Percentiles rank a stretch among this genome's conserved stretches.
phyloP scores from a whole-genome alignment of 2,329 filamentous ascomycete species.

The Apiospora saccharicola region DNA sequence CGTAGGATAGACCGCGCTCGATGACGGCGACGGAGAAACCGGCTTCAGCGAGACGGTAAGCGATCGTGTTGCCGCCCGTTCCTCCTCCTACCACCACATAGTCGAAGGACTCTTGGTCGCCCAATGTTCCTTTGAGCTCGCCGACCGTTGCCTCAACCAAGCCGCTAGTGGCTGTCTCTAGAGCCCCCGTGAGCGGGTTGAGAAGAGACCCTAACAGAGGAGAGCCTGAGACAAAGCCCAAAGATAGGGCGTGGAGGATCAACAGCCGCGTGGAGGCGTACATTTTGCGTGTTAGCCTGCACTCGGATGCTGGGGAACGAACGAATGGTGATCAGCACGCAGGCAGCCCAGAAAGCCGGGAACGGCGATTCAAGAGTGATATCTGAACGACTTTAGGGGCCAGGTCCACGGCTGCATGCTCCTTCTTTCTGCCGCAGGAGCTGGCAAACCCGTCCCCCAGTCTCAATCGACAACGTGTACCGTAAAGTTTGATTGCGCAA shows the following conservation, averaged over 20 bases:
- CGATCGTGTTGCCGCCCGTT: conserved; percentile 46
- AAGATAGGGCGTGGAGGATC: conserved; percentile 5
- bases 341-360: neutral
- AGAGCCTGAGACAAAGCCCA: neutral
- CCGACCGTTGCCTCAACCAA: conserved; percentile 18
- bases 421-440: neutral
- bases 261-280: conserved; percentile 5
- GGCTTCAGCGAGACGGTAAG: conserved; percentile 41
- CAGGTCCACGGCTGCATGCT: neutral
- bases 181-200: conserved; percentile 19
- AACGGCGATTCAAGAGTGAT: neutral
- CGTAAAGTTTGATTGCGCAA: neutral
- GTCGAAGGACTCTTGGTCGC: conserved; percentile 27
- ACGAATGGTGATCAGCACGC: neutral
- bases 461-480: neutral
- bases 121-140: conserved; percentile 1
- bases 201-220: conserved; percentile 7
- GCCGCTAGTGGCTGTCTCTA: conserved; percentile 8
- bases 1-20: conserved; percentile 47
- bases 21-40: conserved; percentile 45
- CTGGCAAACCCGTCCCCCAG: neutral
- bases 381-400: neutral
- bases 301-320: neutral
- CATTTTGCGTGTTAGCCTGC: neutral
- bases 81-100: conserved; percentile 46